Evolutionary conservation across 106 monocot genomes (phyloP).

Genomic region (Narthecium ossifragum): DNA sequence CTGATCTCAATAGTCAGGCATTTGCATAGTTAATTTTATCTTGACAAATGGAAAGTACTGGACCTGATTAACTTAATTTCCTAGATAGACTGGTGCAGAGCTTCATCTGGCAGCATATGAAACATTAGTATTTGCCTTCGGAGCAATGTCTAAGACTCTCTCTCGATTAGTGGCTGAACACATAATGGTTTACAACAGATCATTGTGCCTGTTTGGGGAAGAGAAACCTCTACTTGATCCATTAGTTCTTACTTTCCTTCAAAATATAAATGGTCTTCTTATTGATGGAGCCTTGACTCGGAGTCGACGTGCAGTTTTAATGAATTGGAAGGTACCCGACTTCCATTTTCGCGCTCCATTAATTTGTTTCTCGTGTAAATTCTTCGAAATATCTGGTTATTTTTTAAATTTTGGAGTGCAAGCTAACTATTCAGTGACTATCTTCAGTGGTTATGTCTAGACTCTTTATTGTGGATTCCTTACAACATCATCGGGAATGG

Average conservation of each 20-base stretch:
- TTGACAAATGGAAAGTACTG: too few species aligned
- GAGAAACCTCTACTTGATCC: conserved; percentile 41
- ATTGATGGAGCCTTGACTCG: conserved; percentile 49
- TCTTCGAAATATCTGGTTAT: not conserved
- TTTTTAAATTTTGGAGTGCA: conserved; percentile 4
- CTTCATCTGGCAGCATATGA: conserved; percentile 75
- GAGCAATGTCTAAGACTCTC: conserved; percentile 31
- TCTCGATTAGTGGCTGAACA: conserved; percentile 21
- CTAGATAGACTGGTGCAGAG: conserved; percentile 63
- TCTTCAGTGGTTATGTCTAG: conserved; percentile 78
- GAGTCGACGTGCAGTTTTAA: conserved; percentile 78
- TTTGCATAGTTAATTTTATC: too few species aligned
- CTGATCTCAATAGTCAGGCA: too few species aligned
- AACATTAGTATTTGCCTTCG: conserved; percentile 48
- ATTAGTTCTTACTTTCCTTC: conserved; percentile 49
- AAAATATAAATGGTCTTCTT: conserved; percentile 57
- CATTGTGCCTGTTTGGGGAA: conserved; percentile 12
- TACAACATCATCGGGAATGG: conserved; percentile 18
- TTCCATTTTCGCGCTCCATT: too few species aligned
- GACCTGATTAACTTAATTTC: too few species aligned
- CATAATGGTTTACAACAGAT: conserved; percentile 22
- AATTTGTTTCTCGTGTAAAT: not conserved
- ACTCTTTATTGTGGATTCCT: conserved; percentile 62
- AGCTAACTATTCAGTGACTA: conserved; percentile 7
- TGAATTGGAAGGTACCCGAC: conserved; percentile 93